A percentile compares a stretch with the other conserved stretches of the same genome.
Conservation (phyloP, 2,329 filamentous ascomycete genomes). For the Colletotrichum karsti region DNA sequence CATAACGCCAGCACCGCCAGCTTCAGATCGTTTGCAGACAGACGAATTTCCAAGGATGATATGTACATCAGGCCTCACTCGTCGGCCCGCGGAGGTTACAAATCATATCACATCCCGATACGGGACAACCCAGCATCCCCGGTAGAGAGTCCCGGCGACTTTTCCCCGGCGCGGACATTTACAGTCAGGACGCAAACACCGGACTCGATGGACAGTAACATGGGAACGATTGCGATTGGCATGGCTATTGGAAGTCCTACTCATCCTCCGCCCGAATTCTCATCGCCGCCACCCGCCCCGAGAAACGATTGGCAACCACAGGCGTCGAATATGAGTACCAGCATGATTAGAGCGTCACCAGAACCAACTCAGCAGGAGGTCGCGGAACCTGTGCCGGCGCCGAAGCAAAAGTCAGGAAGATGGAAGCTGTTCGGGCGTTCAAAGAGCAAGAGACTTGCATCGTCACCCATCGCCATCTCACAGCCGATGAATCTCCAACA, state of each 20-base stretch:
- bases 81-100: slow-evolving; percentile 42
- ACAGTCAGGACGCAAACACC: slow-evolving; percentile 51
- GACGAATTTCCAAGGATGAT: slow-evolving; percentile 56
- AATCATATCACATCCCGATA: slow-evolving; percentile 50
- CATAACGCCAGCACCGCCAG: slow-evolving; percentile 35
- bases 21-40: slow-evolving; percentile 42
- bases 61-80: slow-evolving; percentile 42
- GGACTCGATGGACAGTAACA: slow-evolving; percentile 48
- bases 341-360: slow-evolving; percentile 17
- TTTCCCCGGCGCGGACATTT: slow-evolving; percentile 41
- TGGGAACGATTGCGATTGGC: slow-evolving; percentile 66
- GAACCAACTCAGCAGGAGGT: slow-evolving; percentile 14
- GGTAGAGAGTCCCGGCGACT: slow-evolving; percentile 45
- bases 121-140: slow-evolving; percentile 52
- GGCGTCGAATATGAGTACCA: slow-evolving; percentile 29
- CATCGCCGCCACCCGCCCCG: not conserved
- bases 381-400: slow-evolving; percentile 27
- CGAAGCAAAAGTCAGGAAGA: slow-evolving; percentile 61
- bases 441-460: slow-evolving; percentile 41
- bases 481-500: slow-evolving; percentile 25
- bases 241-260: slow-evolving; percentile 79
- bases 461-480: slow-evolving; percentile 23
- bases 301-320: slow-evolving; percentile 37
- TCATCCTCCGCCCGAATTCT: slow-evolving; percentile 43
- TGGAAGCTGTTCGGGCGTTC: slow-evolving; percentile 66